Evolutionary conservation across 2,329 filamentous ascomycete genomes (phyloP).

Genomic region (Colletotrichum sp.): DNA sequence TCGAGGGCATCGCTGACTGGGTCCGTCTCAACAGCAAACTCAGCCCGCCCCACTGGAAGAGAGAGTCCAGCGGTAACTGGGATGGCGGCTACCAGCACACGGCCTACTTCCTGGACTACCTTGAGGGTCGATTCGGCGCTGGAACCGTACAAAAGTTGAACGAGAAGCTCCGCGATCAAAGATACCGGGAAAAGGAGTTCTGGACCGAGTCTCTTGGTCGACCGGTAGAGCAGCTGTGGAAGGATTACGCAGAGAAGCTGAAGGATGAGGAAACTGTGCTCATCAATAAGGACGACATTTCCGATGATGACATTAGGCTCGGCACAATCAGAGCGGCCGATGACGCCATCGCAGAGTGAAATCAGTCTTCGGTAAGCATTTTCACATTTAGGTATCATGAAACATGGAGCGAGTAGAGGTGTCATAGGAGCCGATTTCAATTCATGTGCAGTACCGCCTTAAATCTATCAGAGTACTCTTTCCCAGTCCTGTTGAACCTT

Average conservation of each 20-base stretch:
- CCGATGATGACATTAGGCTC: slow-evolving; percentile 21
- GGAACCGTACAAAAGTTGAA: slow-evolving; percentile 70
- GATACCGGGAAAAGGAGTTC: slow-evolving; percentile 70
- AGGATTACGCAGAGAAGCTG: slow-evolving; percentile 63
- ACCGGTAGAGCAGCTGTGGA: slow-evolving; percentile 74
- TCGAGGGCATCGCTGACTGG: slow-evolving; percentile 94
- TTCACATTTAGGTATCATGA: background rate
- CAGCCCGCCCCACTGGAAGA: slow-evolving; percentile 84
- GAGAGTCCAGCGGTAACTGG: slow-evolving; percentile 67
- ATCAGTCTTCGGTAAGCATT: background rate
- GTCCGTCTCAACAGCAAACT: slow-evolving; percentile 78
- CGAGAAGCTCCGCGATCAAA: slow-evolving; percentile 65
- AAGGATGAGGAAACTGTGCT: slow-evolving; percentile 24
- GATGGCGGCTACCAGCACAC: slow-evolving; percentile 90
- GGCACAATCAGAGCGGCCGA: slow-evolving; percentile 11
- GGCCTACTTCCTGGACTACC: slow-evolving; percentile 87
- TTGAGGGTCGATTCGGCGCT: slow-evolving; percentile 70
- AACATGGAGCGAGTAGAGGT: background rate
- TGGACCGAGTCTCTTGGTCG: slow-evolving; percentile 73
- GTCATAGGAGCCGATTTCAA: background rate
- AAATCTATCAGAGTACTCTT: slow-evolving; percentile 8
- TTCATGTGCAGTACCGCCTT: background rate
- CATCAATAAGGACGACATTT: slow-evolving; percentile 26
- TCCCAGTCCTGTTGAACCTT: slow-evolving; percentile 15
- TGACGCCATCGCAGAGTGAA: background rate